Conservation (phyloP, 2,329 filamentous ascomycete species). For the Venturia asperata region DNA sequence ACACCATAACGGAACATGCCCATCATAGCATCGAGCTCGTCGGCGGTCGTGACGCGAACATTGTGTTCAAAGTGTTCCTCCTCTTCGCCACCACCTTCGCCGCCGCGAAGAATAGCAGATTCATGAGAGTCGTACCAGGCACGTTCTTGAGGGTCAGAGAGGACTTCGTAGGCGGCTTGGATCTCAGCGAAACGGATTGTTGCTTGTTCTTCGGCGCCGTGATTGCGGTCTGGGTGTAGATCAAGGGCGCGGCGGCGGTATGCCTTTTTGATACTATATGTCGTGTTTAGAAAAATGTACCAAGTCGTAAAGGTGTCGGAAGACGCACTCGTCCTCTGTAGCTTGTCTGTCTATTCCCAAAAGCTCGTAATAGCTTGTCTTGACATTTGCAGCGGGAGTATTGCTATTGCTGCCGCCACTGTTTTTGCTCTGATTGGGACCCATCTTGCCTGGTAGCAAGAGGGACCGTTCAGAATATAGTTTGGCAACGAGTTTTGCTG, state of each 20-base stretch:
- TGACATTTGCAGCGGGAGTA: slow-evolving; percentile 31
- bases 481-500: background rate
- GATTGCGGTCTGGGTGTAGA: slow-evolving; percentile 90
- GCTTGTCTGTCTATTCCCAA: slow-evolving; percentile 66
- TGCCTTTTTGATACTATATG: slow-evolving; percentile 74
- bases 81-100: slow-evolving; percentile 41
- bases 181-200: slow-evolving; percentile 85
- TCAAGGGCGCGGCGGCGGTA: slow-evolving; percentile 88
- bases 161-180: slow-evolving; percentile 88
- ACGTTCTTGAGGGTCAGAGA: slow-evolving; percentile 90
- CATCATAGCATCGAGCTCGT: slow-evolving; percentile 72
- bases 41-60: slow-evolving; percentile 67
- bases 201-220: slow-evolving; percentile 72
- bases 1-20: slow-evolving; percentile 71
- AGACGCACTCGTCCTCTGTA: slow-evolving; percentile 68
- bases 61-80: slow-evolving; percentile 54
- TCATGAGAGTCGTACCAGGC: slow-evolving; percentile 97
- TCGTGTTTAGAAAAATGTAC: slow-evolving; percentile 18
- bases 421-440: slow-evolving; percentile 40
- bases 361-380: slow-evolving; percentile 80
- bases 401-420: slow-evolving; percentile 23
- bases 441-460: slow-evolving; percentile 31
- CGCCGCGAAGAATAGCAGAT: slow-evolving; percentile 69
- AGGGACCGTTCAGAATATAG: background rate
- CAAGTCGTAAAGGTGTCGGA: background rate